These are phyloP conservation scores for Penicillium parvum DNA, from an alignment of 495 filamentous ascomycete genomes.

Conservation along the genomic window DNA sequence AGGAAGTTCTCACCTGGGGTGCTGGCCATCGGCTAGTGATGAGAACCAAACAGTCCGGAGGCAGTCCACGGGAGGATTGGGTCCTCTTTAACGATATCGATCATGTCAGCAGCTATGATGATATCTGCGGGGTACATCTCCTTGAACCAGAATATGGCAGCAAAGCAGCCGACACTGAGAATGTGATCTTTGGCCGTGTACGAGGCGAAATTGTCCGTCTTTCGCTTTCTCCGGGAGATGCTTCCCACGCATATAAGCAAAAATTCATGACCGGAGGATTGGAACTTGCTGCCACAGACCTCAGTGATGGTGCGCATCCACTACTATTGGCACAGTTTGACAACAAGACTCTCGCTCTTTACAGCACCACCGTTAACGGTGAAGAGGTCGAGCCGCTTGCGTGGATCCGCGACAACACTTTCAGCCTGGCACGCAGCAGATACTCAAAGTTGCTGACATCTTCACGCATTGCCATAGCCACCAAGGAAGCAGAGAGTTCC, in stretches of 20 bases:
- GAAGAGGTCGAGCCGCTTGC: slow-evolving; percentile 36
- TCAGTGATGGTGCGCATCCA: slow-evolving; percentile 27
- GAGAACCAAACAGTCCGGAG: slow-evolving; percentile 32
- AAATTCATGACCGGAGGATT: slow-evolving; percentile 29
- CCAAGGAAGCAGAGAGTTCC: slow-evolving; percentile 41
- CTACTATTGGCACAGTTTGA: slow-evolving; percentile 45
- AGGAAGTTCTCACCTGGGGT: slow-evolving; percentile 57
- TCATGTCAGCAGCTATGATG: slow-evolving; percentile 54
- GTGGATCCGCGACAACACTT: slow-evolving; percentile 29
- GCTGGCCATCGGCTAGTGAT: slow-evolving; percentile 56
- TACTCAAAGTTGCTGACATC: slow-evolving; percentile 52
- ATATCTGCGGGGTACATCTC: slow-evolving; percentile 56
- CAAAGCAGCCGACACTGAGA: slow-evolving; percentile 25
- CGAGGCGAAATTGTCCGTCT: slow-evolving; percentile 38
- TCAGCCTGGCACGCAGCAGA: slow-evolving; percentile 27
- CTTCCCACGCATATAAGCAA: slow-evolving; percentile 26
- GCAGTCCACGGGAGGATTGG: slow-evolving; percentile 33
- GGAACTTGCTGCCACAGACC: slow-evolving; percentile 30
- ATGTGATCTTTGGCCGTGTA: slow-evolving; percentile 39
- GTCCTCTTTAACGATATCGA: slow-evolving; percentile 49
- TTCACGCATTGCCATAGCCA: slow-evolving; percentile 46
- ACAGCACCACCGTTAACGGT: slow-evolving; percentile 30
- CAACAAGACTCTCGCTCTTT: slow-evolving; percentile 44
- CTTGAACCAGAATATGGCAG: slow-evolving; percentile 37
- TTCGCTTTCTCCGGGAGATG: slow-evolving; percentile 25